Evolutionary conservation across 1,139 yeast species (phyloP), one percentile per base, ranked within the genome.

Genomic region (Yamadazyma jaroonii): DNA sequence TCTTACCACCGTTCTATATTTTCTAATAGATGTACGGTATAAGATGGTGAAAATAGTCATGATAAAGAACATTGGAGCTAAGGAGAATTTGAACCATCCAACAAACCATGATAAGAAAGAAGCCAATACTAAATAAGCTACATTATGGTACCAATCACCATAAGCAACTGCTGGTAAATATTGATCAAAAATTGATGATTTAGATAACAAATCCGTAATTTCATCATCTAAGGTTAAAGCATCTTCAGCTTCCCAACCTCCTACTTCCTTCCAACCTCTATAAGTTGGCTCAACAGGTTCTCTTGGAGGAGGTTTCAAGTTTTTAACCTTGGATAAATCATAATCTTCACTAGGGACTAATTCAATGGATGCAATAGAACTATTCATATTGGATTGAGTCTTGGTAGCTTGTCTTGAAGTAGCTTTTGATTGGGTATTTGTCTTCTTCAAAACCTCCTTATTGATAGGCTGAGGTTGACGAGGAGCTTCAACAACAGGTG

Each of bases 71-170:
- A 89, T 77, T 41, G 95, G 88, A 4, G 94, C 94, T 40, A 90
- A 56, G 6, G 89, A 79, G 50, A 89, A 84, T 36, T 81, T 73
- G 45, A 85, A 77, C 64, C 84, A 77, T 11, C 97, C 98, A 33
- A 86, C 57, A 7, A 82, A 47, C 83, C 94, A 90, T 2, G 95
- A 85, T 14, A 84, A 58, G 10, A 84, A 55, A 0, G 84, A 89
- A 2, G 85, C 86, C 6, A 74, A 61, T 22, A 83, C 63, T 46
- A 88, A 67, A 33, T 79, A 72, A 0, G 77, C 96, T 11, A 84
- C 81, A 45, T 84, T 83, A 58, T 92, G 98, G 57, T 83, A 92
- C 97, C 98, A 92, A 54, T 92, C 97, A 38, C 98, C 98, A 52
- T 84, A 87, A 9, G 78, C 74, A 24, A 62, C 68, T 24, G 84